Percentiles rank a stretch among this genome's conserved stretches.
Evolutionary conservation across 495 filamentous ascomycete species (phyloP).

Genomic region (Annulohypoxylon moriforme): DNA sequence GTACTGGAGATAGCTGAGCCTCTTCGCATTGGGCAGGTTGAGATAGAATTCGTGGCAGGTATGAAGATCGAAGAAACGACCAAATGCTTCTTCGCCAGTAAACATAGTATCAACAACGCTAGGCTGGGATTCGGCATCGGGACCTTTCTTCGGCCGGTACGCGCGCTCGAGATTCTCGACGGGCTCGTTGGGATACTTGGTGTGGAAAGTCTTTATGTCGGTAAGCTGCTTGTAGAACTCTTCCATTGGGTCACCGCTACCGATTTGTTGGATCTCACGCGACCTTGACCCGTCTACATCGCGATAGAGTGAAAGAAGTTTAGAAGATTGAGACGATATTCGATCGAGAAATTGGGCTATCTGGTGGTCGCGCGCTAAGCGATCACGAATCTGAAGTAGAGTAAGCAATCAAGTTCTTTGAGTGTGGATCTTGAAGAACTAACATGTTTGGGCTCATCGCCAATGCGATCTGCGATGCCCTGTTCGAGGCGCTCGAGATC

Average conservation of each 20-base stretch:
- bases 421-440: constrained; percentile 46
- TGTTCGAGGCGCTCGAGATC: constrained; percentile 95
- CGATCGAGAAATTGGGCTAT: constrained; percentile 85
- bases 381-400: constrained; percentile 76
- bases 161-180: constrained; percentile 94
- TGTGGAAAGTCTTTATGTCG: constrained; percentile 86
- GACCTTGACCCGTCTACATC: constrained; percentile 76
- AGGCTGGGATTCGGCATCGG: constrained; percentile 73
- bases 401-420: constrained; percentile 47
- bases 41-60: constrained; percentile 85
- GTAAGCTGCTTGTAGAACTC: constrained; percentile 89
- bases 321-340: constrained; percentile 84
- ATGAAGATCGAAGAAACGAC: constrained; percentile 89
- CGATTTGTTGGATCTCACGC: constrained; percentile 84
- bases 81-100: constrained; percentile 92
- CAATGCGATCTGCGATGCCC: constrained; percentile 87
- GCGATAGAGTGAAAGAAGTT: constrained; percentile 85
- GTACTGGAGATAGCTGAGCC: constrained; percentile 90
- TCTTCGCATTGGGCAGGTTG: constrained; percentile 85
- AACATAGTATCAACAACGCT: constrained; percentile 89
- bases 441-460: constrained; percentile 90
- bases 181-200: constrained; percentile 91
- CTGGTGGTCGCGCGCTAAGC: constrained; percentile 89
- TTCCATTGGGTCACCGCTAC: constrained; percentile 88
- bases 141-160: constrained; percentile 74